These are phyloP conservation scores for Trichoderma cornu-damae DNA, from an alignment of 2,329 filamentous ascomycete species.

Conservation along the genomic window DNA sequence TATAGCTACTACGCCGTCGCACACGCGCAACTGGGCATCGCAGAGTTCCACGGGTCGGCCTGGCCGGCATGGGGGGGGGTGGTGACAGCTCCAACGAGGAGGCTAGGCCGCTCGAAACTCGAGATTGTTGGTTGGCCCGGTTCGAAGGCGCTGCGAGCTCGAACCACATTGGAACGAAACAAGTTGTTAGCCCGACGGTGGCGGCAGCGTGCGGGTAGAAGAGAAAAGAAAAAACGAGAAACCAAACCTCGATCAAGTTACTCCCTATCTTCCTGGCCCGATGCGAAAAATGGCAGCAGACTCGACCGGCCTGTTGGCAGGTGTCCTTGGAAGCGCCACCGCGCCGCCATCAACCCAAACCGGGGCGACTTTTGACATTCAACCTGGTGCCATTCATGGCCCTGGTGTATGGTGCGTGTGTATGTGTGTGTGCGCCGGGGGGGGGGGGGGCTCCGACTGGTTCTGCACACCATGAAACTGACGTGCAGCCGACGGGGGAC, in stretches of 20 bases:
- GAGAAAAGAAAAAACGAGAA: not conserved
- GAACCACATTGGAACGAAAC: not conserved
- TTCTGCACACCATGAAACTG: slow-evolving; percentile 17
- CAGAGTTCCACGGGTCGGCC: slow-evolving; percentile 11
- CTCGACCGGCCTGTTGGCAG: not conserved
- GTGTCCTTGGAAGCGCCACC: slow-evolving; percentile 15
- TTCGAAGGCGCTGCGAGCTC: no score
- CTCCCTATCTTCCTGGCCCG: not conserved
- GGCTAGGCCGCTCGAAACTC: not conserved
- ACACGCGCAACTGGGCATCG: not conserved
- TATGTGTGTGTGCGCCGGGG: no score
- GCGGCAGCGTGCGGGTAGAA: slow-evolving; percentile 5
- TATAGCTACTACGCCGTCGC: not conserved
- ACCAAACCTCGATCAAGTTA: no score
- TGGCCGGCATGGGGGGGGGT: slow-evolving; percentile 7
- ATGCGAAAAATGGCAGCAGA: not conserved
- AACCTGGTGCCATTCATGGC: slow-evolving; percentile 10
- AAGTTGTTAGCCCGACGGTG: slow-evolving; percentile 2
- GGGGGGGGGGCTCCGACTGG: not conserved
- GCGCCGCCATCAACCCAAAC: slow-evolving; percentile 17
- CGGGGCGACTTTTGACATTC: slow-evolving; percentile 20
- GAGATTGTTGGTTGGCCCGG: no score
- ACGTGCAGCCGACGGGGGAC: slow-evolving; percentile 15
- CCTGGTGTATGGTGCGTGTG: no score
- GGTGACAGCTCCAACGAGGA: not conserved